Evolutionary conservation across 441 rosid genomes (phyloP), one percentile per base, ranked within the genome.

Genomic region (Geranium incanum): DNA sequence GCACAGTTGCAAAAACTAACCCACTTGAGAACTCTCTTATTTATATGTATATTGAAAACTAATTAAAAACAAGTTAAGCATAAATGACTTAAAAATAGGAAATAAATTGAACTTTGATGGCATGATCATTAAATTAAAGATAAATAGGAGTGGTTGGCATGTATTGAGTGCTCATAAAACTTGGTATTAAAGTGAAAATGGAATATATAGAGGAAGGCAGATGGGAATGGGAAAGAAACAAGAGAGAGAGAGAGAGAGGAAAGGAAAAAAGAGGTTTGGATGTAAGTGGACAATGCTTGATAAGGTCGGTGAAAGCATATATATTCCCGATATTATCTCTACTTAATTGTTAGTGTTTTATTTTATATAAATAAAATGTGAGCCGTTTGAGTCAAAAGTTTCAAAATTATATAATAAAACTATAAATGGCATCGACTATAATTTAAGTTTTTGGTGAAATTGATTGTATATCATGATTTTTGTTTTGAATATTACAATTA

Each of bases 231-330:
- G 0, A 0, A 16, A 70, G 37, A 37, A 36, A 36, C 11, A 5
- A 23, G 12, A 74, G 36, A 0, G 33, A 28, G 33, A 8, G 3
- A 45, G 41, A 45, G 55, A 63, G 36, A 18, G 9, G 11, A 48
- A 48, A 50, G 63, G 15, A 18, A 65, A 43, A 5, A 36, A 66
- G 43, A 41, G 36, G 23, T 12, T 57, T 38, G 2, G 60, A 57
- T 23, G 21, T 69, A 48, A 79, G 75, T 79, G 87, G 87, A 70
- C 68, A 68, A 3, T 33, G n/a, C 38, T 68, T 8, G 84, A 79
- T 82, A 79, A 80, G 86, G 89, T 79, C 86, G 87, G 83, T 71
- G 79, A 70, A 79, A 77, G 81, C 82, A 78, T 76, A 67, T 75
- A 21, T 28, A 28, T 28, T 28, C 33, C 33, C 33, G 33, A 2